Base-by-base conservation (phyloP, 441 rosid genomes). In the Bruguiera hainesii region DNA sequence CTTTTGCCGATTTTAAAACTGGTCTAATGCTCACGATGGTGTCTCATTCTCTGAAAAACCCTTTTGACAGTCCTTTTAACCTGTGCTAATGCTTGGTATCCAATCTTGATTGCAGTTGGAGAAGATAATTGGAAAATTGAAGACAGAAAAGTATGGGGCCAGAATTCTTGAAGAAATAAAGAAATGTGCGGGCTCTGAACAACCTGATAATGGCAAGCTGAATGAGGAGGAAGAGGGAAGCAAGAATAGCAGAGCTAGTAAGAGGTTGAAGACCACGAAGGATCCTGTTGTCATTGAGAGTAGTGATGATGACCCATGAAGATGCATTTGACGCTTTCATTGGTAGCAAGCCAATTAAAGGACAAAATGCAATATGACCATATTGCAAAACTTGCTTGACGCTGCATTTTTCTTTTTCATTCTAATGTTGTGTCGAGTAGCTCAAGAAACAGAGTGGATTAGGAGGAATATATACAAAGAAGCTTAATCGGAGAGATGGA, bases 111-210 rank as follows among this genome's bases (percentile, higher is more conserved):
- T 80, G 83, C 91, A 94, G 99, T 72, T 91, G 85, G 96, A 88
- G 83, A 90, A 74, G 66, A 82, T 89, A 33, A 86, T 91, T 64
- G 99, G 99, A 64, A 91, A 86, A 73, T 61, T 94, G 69, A 89
- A 94, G 84, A 77, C 91, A 18, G 87, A 79, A 21, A 94, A 83
- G 71, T 94, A 85, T 19, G 98, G 96, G 29, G 81, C 70, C 68
- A 84, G 76, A 82, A 87, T 91, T 80, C 89, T 91, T 7, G 87
- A 87, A 82, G 88, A 82, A 79, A 84, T 89, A 26, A 69, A 60
- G 65, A 85, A 76, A 61, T 80, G 75, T 48, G 69, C 51, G 1
- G 46, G 37, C 46, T 50, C 80, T 3, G 81, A 66, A 30, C 74
- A 61, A 46, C 73, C 71, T 49, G 83, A 69, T 60, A 65, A 65